Conservation (phyloP, 1,284 basidiomycete species). For the Coniophora puteana region DNA sequence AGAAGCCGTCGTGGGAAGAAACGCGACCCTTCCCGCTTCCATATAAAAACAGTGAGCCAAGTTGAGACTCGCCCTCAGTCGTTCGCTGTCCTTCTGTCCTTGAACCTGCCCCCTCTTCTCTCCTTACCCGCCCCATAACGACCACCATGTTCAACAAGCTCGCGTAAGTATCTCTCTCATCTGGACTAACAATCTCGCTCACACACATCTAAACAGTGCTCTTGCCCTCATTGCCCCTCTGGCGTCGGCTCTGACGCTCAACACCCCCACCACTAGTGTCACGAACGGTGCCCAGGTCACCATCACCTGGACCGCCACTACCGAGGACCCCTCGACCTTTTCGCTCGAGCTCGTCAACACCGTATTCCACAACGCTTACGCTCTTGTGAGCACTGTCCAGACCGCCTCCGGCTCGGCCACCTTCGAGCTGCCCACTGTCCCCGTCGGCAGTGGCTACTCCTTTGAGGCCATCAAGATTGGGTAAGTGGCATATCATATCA, state of each 20-base stretch:
- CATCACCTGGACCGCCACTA: conserved; percentile 42
- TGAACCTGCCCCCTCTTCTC: conserved; percentile 15
- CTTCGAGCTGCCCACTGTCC: conserved; percentile 48
- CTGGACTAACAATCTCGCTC: too few species aligned
- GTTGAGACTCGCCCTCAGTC: conserved; percentile 10
- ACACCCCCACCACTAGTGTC: conserved; percentile 32
- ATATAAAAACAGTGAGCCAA: too few species aligned
- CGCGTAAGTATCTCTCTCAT: conserved; percentile 20
- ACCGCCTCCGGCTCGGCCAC: conserved; percentile 32
- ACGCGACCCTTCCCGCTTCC: conserved; percentile 5
- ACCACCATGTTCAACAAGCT: conserved; percentile 34
- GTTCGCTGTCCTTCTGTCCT: not conserved
- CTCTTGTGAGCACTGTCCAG: conserved; percentile 56
- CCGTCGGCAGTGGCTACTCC: conserved; percentile 47
- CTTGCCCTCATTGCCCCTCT: conserved; percentile 45
- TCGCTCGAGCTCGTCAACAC: conserved; percentile 42
- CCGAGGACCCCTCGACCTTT: conserved; percentile 39
- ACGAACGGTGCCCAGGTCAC: conserved; percentile 34
- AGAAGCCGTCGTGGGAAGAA: conserved; percentile 22
- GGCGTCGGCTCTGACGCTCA: conserved; percentile 44
- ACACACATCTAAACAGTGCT: conserved; percentile 28
- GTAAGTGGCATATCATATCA: too few species aligned
- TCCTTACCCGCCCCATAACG: conserved; percentile 8
- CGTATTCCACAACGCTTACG: conserved; percentile 51
- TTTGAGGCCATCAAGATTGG: conserved; percentile 45